Base-by-base conservation (phyloP, 1,139 yeast species). In the Candida sojae region DNA sequence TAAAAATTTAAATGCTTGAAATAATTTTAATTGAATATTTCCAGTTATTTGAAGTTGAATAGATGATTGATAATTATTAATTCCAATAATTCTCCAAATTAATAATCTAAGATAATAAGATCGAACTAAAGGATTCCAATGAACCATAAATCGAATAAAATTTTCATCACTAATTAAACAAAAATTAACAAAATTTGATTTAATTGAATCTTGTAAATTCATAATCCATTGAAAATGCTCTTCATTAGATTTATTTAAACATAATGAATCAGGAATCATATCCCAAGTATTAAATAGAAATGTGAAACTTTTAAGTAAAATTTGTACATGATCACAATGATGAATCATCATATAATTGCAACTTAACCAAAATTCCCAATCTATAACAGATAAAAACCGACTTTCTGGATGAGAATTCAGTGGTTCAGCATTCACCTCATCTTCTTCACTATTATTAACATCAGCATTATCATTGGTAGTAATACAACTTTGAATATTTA, bases 311-410 rank as follows among this genome's bases (percentile, higher is more conserved):
- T 87, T 79, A 38, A 86, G 70, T 50, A 86, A 80, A 25, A 80
- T 75, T 55, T 83, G 86, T 51, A 83, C 73, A 60, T 83, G 88
- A 46, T 83, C 84, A 7, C 89, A 80, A 47, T 69, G 66, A 10
- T 71, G 61, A 25, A 88, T 64, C 84, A 88, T 80, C 56, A 80
- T 72, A 52, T 79, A 71, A 21, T 76, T 67, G 25, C 88, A 84
- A 48, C 77, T 72, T 9, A 86, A 63, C 96, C 96, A 89, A 59
- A 89, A 88, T 47, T 73, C 73, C 96, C 96, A 89, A 66, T 86
- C 79, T 21, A 88, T 65, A 23, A 53, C 47, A 42, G 45, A 48
- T 9, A 54, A 45, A 12, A 51, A 42, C 28, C 49, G 51, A 30
- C 32, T 44, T 12, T 42, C 38, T 11, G 39, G 39, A 13, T 36